A percentile compares a stretch with the other conserved stretches of the same genome.
Conservation (phyloP, 148 eudicot genomes). For the Camellia japonica region DNA sequence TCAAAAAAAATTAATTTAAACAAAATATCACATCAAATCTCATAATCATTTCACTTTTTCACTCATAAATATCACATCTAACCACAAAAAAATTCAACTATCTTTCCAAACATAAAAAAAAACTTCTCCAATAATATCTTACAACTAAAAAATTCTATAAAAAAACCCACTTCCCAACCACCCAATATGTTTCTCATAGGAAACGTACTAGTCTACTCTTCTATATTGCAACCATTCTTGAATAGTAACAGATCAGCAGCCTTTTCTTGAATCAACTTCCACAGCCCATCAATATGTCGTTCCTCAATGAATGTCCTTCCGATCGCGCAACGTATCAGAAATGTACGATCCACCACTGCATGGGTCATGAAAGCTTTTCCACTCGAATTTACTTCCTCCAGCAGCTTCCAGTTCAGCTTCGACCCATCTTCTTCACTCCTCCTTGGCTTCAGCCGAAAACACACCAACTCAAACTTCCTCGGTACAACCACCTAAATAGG, state of each 20-base stretch:
- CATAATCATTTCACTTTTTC: too few relatives aligned
- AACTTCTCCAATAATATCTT: too few relatives aligned
- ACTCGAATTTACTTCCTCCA: conserved; percentile 21
- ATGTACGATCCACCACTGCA: background rate
- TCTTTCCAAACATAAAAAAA: too few relatives aligned
- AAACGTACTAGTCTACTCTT: too few relatives aligned
- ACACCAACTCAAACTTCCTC: conserved; percentile 26
- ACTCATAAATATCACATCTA: too few relatives aligned
- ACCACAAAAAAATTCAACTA: too few relatives aligned
- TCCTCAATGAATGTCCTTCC: conserved; percentile 1
- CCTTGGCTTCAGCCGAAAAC: conserved; percentile 14
- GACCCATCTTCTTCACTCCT: conserved; percentile 9
- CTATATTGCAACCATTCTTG: too few relatives aligned
- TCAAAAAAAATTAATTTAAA: too few relatives aligned
- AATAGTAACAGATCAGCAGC: background rate
- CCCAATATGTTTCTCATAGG: too few relatives aligned
- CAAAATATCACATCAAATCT: too few relatives aligned
- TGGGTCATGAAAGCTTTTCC: conserved; percentile 22
- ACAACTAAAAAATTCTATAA: too few relatives aligned
- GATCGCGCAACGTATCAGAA: conserved; percentile 4
- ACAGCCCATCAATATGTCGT: background rate
- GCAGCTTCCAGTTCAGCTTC: conserved; percentile 16
- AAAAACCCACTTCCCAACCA: too few relatives aligned
- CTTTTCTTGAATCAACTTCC: conserved; percentile 13
- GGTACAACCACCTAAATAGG: conserved; percentile 33